Evolutionary conservation across 345 rosid species (phyloP).

Genomic region (Aquilaria sinensis): DNA sequence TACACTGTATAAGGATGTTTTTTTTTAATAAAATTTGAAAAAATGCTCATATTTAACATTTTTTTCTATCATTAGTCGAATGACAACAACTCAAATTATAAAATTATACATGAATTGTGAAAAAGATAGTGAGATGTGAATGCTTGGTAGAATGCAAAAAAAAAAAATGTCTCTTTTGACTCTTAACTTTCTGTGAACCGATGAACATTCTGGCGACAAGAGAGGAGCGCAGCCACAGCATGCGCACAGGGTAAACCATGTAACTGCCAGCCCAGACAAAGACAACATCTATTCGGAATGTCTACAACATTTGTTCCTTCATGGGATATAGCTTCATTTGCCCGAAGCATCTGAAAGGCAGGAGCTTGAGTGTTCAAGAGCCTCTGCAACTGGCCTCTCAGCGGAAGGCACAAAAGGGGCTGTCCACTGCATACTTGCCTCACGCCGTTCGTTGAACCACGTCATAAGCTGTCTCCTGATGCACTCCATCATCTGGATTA

Average conservation of each 20-base stretch:
- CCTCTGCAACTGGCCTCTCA: conserved; percentile 81
- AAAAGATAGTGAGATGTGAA: conserved; percentile 44
- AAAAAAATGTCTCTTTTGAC: too few species aligned
- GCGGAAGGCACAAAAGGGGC: conserved; percentile 94
- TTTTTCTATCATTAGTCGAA: too few species aligned
- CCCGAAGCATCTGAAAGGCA: conserved; percentile 73
- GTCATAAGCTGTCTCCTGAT: conserved; percentile 97
- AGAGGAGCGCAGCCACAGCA: conserved; percentile 93
- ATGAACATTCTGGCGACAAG: conserved; percentile 98
- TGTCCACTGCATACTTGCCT: conserved; percentile 93
- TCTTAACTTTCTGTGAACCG: conserved; percentile 81
- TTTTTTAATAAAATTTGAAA: too few species aligned
- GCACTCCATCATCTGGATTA: conserved; percentile 98
- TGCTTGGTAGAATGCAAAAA: too few species aligned
- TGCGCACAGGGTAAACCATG: conserved; percentile 95
- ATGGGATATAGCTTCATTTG: conserved; percentile 86
- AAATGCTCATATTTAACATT: too few species aligned
- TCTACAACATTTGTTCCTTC: conserved; percentile 91
- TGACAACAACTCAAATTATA: too few species aligned
- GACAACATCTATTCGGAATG: conserved; percentile 87
- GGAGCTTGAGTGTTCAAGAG: conserved; percentile 76
- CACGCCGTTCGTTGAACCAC: conserved; percentile 95
- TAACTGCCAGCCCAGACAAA: conserved; percentile 95
- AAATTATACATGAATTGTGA: too few species aligned
- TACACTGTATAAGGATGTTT: too few species aligned